Base-by-base conservation (phyloP, 2,329 filamentous ascomycete genomes). In the Colletotrichum filicis region DNA sequence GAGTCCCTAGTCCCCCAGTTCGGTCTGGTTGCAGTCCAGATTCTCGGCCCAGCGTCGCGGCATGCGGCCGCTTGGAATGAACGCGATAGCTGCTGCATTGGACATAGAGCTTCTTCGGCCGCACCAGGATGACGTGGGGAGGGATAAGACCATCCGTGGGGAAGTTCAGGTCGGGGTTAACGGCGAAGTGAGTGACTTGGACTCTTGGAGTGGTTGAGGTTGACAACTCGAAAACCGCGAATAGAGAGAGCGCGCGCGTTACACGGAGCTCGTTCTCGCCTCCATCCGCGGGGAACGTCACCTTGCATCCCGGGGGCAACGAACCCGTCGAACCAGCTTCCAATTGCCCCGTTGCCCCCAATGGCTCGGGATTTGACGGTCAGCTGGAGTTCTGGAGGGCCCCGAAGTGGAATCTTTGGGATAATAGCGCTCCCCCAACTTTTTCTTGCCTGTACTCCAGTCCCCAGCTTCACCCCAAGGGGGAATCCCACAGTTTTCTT, bases 91-190 rank as follows among this genome's bases (percentile, higher is more conserved):
- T 65, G 52, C 35, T 65, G 32, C 35, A n/a, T 70, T 73, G 42
- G 42, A 49, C 42, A 49, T 49, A 66, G 71, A 58, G 60, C 71
- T 73, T 70, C 71, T 42, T 73, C 71, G 71, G 67, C 71, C 32
- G 46, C 55, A 61, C 65, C 71, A 66, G 66, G 55, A 66, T 73
- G 71, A 71, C 66, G 60, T 73, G 71, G 60, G 66, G 60, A 42
- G 14, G 52, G 53, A 61, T 59, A 58, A 35, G 28, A 22, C 30
- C n/a, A 16, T 57, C 46, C 68, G 49, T 32, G 68, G 68, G 63
- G 56, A 61, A 67, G 56, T 22, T 22, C 26, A 63, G 24, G 37
- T n/a, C 52, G n/a, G 66, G 59, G 53, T 64, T 69, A 49, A 26
- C 62, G 16, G 14, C 24, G 46, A 14, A 56, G 35, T 28, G 12